These are phyloP conservation scores for Plectosphaerella plurivora DNA, from an alignment of 2,329 filamentous ascomycete species.

Conservation along the genomic window DNA sequence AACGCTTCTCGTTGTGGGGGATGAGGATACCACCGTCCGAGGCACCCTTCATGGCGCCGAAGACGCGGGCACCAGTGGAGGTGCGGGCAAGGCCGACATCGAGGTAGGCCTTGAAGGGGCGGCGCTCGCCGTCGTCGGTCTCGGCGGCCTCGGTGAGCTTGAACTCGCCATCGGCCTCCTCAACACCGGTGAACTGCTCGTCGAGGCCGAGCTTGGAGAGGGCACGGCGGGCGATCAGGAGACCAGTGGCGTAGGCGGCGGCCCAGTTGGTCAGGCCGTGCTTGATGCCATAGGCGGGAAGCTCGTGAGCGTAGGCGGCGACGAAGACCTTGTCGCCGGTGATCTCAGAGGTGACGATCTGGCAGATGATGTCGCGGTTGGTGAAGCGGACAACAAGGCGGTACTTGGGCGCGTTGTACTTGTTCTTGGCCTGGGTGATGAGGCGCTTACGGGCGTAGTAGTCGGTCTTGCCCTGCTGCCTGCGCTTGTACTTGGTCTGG, in stretches of 20 bases:
- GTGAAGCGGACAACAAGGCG: constrained; percentile 98
- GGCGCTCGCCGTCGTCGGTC: constrained; percentile 85
- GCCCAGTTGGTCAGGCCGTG: constrained; percentile 99
- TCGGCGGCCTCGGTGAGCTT: constrained; percentile 91
- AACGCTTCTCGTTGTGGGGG: constrained; percentile 98
- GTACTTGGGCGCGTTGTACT: constrained; percentile 99
- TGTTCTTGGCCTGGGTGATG: constrained; percentile 99
- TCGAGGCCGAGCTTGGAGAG: constrained; percentile 96
- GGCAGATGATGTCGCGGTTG: constrained; percentile 98
- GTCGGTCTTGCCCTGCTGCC: constrained; percentile 95
- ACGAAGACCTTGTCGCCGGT: constrained; percentile 95
- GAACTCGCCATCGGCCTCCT: constrained; percentile 96
- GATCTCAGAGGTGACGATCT: constrained; percentile 96
- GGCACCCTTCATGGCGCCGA: constrained; percentile 99
- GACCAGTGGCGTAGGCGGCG: constrained; percentile 92
- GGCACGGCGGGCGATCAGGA: constrained; percentile 92
- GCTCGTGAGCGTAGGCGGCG: constrained; percentile 93
- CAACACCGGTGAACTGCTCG: constrained; percentile 89
- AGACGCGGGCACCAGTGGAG: constrained; percentile 97
- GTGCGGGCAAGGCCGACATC: constrained; percentile 97
- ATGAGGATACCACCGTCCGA: constrained; percentile 96
- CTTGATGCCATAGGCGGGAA: constrained; percentile 93
- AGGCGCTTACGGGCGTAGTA: constrained; percentile 99
- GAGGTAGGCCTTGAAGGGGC: constrained; percentile 98
- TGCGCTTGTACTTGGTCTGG: constrained; percentile 99